Evolutionary conservation across 805 yeast genomes (phyloP).

Genomic region (Cyberlindnera suaveolens): DNA sequence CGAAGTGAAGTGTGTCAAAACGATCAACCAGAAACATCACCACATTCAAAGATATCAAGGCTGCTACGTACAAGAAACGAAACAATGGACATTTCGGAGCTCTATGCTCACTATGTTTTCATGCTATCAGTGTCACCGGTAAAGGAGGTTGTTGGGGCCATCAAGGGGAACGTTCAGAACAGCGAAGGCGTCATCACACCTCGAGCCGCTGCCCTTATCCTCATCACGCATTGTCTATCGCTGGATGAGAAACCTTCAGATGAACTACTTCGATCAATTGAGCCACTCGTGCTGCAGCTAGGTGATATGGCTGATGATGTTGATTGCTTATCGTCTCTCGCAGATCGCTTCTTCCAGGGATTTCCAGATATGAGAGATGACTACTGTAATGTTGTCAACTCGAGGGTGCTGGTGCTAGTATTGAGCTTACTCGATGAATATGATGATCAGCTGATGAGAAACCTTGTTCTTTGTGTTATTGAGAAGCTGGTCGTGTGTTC

Average conservation of each 20-base stretch:
- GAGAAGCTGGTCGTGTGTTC: not conserved
- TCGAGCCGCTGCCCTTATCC: too few species aligned
- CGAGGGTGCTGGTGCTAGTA: not conserved
- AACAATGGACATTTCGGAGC: too few species aligned
- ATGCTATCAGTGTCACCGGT: too few species aligned
- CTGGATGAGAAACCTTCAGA: not conserved
- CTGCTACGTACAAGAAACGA: too few species aligned
- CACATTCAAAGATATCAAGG: too few species aligned
- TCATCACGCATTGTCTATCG: too few species aligned
- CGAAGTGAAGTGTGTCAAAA: too few species aligned
- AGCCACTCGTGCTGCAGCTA: not conserved
- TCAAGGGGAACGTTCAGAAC: too few species aligned
- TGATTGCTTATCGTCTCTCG: not conserved
- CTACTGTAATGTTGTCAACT: not conserved
- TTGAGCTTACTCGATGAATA: not conserved
- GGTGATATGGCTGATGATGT: not conserved
- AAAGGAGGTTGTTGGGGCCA: too few species aligned
- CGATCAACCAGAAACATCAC: too few species aligned
- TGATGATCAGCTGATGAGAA: not conserved
- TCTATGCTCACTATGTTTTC: too few species aligned
- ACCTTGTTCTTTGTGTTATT: not conserved
- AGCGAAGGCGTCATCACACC: too few species aligned
- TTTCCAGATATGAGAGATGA: not conserved
- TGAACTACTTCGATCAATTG: not conserved
- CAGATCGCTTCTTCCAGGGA: not conserved